Evolutionary conservation across 2,329 filamentous ascomycete species (phyloP).

Genomic region (Aspergillus ochraceoroseus): DNA sequence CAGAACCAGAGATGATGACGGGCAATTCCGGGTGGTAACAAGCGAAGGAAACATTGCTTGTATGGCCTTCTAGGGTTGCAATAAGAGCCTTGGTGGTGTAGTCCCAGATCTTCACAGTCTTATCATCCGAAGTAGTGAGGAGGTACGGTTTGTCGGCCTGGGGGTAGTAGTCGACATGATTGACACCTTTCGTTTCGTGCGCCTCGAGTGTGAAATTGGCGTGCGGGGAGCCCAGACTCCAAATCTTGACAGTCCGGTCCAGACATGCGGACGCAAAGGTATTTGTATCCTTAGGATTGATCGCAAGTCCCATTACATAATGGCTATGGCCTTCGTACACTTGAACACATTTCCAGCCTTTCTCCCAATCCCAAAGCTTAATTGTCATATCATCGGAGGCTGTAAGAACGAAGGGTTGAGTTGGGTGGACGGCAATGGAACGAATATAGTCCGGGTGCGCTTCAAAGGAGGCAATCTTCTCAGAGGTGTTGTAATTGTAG

Average conservation of each 20-base stretch:
- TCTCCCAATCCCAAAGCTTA: constrained; percentile 99
- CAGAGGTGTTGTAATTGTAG: constrained; percentile 99
- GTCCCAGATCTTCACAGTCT: constrained; percentile 97
- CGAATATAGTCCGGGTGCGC: constrained; percentile 98
- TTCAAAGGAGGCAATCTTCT: constrained; percentile 96
- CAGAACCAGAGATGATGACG: constrained; percentile 94
- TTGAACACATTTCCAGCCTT: constrained; percentile 95
- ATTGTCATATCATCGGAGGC: constrained; percentile 98
- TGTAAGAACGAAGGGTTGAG: constrained; percentile 90
- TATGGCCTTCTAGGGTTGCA: constrained; percentile 92
- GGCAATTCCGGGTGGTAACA: constrained; percentile 96
- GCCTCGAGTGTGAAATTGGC: constrained; percentile 96
- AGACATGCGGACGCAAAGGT: constrained; percentile 90
- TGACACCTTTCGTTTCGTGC: constrained; percentile 95
- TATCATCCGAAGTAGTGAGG: constrained; percentile 92
- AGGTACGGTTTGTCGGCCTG: constrained; percentile 73
- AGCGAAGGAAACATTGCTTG: constrained; percentile 95
- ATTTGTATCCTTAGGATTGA: constrained; percentile 96
- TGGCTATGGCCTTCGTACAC: constrained; percentile 94
- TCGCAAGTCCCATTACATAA: constrained; percentile 94
- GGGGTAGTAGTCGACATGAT: constrained; percentile 86
- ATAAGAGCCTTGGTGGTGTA: constrained; percentile 98
- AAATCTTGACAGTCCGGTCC: constrained; percentile 95
- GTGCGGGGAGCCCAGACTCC: constrained; percentile 88
- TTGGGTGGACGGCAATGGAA: constrained; percentile 90